A percentile compares a stretch with the other conserved stretches of the same genome.
Conservation (phyloP, 2,329 filamentous ascomycete species). For the Pseudogymnoascus sp. region DNA sequence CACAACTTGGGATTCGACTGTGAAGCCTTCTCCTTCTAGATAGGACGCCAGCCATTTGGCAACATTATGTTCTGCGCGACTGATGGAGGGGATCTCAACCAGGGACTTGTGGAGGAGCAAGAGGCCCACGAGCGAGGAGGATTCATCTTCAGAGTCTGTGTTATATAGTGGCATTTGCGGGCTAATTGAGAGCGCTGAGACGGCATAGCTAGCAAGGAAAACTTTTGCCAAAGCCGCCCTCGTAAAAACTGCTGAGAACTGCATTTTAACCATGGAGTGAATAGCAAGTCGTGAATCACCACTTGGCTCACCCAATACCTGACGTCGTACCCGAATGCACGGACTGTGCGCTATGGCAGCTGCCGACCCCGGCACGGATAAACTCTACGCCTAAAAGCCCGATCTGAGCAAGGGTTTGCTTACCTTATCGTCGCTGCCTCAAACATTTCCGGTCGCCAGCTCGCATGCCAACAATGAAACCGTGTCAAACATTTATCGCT, state of each 20-base stretch:
- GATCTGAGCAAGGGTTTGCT: slow-evolving; percentile 10
- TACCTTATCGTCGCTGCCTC: slow-evolving; percentile 9
- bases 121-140: slow-evolving; percentile 34
- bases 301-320: slow-evolving; percentile 1
- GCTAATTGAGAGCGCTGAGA: slow-evolving; percentile 16
- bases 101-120: slow-evolving; percentile 57
- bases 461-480: slow-evolving; percentile 11
- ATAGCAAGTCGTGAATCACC: background rate
- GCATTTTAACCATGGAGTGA: slow-evolving; percentile 2
- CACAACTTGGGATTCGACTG: slow-evolving; percentile 52
- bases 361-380: slow-evolving; percentile 1
- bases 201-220: slow-evolving; percentile 18
- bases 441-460: background rate
- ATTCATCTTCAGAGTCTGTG: slow-evolving; percentile 11
- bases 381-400: slow-evolving; percentile 13
- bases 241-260: background rate
- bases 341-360: background rate
- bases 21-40: slow-evolving; percentile 52
- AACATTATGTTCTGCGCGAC: slow-evolving; percentile 53
- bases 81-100: slow-evolving; percentile 57
- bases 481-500: slow-evolving; percentile 4
- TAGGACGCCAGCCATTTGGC: slow-evolving; percentile 53
- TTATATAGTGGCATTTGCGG: slow-evolving; percentile 18
- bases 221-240: slow-evolving; percentile 7
- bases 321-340: background rate